Conservation (phyloP, 2,329 filamentous ascomycete genomes). For the Apiospora pterosperma region DNA sequence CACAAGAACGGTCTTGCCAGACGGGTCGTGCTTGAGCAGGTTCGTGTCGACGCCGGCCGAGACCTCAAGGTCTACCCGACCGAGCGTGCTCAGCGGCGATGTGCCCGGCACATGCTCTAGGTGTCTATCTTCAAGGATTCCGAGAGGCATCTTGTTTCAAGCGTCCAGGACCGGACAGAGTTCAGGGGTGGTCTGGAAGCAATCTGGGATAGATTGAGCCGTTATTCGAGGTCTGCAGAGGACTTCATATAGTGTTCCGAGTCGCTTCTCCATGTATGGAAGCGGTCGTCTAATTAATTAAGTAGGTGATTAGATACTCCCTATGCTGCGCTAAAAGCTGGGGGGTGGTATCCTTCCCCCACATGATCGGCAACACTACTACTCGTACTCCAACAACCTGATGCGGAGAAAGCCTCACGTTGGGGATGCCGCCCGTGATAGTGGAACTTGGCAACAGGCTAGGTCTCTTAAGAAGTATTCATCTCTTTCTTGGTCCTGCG, state of each 20-base stretch:
- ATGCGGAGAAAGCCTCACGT: neutral
- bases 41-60: neutral
- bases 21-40: conserved; percentile 29
- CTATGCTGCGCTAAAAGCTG: neutral
- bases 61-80: neutral
- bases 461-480: neutral
- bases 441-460: neutral
- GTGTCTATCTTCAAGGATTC: conserved; percentile 41
- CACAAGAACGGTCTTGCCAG: conserved; percentile 30
- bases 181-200: neutral
- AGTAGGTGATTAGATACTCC: neutral
- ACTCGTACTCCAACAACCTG: too few relatives aligned
- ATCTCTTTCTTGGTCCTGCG: too few relatives aligned
- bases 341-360: neutral
- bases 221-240: neutral
- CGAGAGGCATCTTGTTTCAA: conserved; percentile 38
- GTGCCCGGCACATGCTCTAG: conserved; percentile 46
- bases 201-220: neutral
- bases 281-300: too few relatives aligned
- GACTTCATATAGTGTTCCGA: neutral
- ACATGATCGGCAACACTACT: neutral
- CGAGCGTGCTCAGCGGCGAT: conserved; percentile 5
- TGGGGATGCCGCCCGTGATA: neutral
- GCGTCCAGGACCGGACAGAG: neutral
- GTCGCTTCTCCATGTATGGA: too few relatives aligned